phyloP scores from a whole-genome alignment of 129 eudicot genomes.

The Kitagawia praeruptora region DNA sequence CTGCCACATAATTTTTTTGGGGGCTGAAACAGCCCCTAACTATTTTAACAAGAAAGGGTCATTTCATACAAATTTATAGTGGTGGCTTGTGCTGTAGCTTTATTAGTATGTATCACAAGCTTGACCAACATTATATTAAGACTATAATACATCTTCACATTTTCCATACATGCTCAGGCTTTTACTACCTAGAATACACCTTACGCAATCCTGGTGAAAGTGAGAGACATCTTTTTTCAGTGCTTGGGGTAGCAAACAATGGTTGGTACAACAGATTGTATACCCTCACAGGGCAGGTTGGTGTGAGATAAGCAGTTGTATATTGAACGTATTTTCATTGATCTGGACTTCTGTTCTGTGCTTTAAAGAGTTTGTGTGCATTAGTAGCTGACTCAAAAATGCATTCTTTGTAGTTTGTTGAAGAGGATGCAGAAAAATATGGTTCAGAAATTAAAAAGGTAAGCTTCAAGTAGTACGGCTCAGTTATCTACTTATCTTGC shows the following conservation, averaged over 20 bases:
- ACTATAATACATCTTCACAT: background rate
- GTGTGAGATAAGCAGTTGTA: conserved; percentile 12
- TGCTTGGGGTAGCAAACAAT: conserved; percentile 69
- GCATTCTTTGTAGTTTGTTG: conserved; percentile 55
- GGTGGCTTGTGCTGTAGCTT: background rate
- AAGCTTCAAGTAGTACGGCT: conserved; percentile 2
- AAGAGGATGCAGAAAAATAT: conserved; percentile 77
- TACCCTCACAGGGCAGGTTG: conserved; percentile 99
- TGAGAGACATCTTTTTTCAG: conserved; percentile 65
- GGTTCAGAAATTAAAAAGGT: conserved; percentile 67
- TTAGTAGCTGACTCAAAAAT: background rate
- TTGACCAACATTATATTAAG: background rate
- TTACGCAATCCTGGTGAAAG: conserved; percentile 82
- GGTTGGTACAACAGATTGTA: conserved; percentile 88
- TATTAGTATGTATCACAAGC: background rate
- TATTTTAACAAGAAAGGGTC: background rate
- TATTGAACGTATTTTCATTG: background rate
- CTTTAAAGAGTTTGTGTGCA: background rate
- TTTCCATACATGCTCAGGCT: conserved; percentile 38
- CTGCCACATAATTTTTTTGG: background rate
- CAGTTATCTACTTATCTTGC: conserved; percentile 6
- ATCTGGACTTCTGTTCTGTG: background rate
- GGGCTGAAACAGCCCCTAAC: background rate
- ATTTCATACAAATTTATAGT: background rate
- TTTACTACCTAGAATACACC: conserved; percentile 88